A percentile compares a stretch with the other conserved stretches of the same genome.
Evolutionary conservation across 202 grass and related monocot genomes (phyloP).

Genomic region (Setaria viridis): DNA sequence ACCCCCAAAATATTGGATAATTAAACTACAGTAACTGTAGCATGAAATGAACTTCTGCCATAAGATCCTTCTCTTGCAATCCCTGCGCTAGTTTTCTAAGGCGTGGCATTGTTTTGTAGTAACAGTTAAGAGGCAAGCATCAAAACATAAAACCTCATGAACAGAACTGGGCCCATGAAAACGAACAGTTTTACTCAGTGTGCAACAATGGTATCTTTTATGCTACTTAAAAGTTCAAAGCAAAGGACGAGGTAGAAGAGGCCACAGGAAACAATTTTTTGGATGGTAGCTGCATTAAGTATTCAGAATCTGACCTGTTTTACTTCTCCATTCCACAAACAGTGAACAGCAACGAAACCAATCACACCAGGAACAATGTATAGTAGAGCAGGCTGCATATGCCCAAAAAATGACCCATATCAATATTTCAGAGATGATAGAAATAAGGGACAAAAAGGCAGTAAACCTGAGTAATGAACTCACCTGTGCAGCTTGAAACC

Average conservation of each 20-base stretch:
- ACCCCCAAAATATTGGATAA: not conserved
- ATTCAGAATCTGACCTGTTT: constrained; percentile 56
- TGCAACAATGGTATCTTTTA: not conserved
- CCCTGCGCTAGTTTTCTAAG: no score
- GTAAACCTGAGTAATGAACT: constrained; percentile 28
- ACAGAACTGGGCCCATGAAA: not conserved
- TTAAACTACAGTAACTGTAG: not conserved
- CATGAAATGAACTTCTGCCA: no score
- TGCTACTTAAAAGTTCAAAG: constrained; percentile 7
- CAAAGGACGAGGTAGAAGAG: not conserved
- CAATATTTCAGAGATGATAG: constrained; percentile 16
- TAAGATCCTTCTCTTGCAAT: no score
- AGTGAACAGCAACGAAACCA: constrained; percentile 75
- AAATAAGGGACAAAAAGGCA: not conserved
- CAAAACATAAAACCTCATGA: no score
- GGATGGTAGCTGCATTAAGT: not conserved
- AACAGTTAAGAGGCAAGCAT: no score
- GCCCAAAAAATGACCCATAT: not conserved
- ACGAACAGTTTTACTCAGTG: not conserved
- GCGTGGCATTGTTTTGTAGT: no score
- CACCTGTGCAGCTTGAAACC: constrained; percentile 94
- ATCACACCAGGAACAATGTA: constrained; percentile 93
- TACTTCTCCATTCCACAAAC: constrained; percentile 79
- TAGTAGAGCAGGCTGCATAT: constrained; percentile 78
- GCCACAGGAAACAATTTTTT: not conserved